These are phyloP conservation scores for Zychaea mexicana DNA, from an alignment of 371 early-diverging fungal species.

Conservation along the genomic window DNA sequence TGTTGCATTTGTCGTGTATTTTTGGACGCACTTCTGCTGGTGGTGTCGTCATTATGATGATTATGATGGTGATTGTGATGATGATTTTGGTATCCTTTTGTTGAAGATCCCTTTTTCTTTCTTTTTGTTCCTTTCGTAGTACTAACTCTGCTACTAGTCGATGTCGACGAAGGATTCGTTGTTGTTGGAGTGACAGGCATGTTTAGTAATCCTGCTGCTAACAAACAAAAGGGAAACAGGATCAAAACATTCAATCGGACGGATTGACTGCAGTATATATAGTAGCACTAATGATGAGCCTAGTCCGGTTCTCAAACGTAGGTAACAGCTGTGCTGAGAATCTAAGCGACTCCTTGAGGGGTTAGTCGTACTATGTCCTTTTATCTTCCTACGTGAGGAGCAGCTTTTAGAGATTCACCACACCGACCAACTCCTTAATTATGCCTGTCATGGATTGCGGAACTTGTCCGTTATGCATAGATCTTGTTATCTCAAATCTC, in stretches of 20 bases:
- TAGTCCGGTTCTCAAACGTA: too few relatives aligned
- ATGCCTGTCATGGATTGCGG: too few relatives aligned
- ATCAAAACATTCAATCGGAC: too few relatives aligned
- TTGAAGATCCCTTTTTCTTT: background rate
- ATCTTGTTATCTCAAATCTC: too few relatives aligned
- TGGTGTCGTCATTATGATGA: background rate
- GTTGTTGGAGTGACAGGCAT: too few relatives aligned
- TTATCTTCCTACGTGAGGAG: background rate
- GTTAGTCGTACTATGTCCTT: background rate
- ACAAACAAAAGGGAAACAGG: background rate
- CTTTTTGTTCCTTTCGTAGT: background rate
- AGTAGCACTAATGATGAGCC: background rate
- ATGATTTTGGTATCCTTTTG: background rate
- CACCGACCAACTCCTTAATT: constrained; percentile 6
- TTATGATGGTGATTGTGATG: background rate
- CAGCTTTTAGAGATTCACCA: too few relatives aligned
- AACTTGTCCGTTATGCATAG: too few relatives aligned
- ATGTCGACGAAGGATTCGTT: background rate
- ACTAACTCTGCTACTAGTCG: background rate
- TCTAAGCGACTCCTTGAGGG: constrained; percentile 9
- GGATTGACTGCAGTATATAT: background rate
- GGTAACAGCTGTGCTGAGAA: background rate
- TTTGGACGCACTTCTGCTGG: background rate
- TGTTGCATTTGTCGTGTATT: background rate
- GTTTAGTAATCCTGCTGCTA: too few relatives aligned